A percentile compares a stretch with the other conserved stretches of the same genome.
These are phyloP conservation scores for Metarhizium anisopliae DNA, from an alignment of 2,329 filamentous ascomycete genomes.

Conservation along the genomic window DNA sequence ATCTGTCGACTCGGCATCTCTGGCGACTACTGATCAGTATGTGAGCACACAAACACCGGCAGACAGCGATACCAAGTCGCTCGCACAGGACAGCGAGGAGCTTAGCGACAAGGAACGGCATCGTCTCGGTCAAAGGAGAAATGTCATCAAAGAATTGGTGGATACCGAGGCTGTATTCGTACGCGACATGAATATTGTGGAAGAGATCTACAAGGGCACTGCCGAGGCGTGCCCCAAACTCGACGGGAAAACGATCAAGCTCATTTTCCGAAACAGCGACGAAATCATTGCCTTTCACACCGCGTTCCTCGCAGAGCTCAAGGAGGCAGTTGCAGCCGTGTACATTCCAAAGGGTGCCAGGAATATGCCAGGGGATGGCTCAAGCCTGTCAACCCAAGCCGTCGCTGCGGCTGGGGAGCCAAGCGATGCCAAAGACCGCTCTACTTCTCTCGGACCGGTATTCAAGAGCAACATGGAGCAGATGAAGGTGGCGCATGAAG, in stretches of 20 bases:
- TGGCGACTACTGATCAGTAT: slow-evolving; percentile 32
- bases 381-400: slow-evolving; percentile 30
- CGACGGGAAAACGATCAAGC: slow-evolving; percentile 74
- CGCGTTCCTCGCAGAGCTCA: slow-evolving; percentile 68
- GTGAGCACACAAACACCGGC: slow-evolving; percentile 26
- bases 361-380: slow-evolving; percentile 32
- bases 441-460: slow-evolving; percentile 42
- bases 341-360: slow-evolving; percentile 56
- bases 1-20: slow-evolving; percentile 37
- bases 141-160: slow-evolving; percentile 83
- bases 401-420: slow-evolving; percentile 31
- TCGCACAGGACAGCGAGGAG: slow-evolving; percentile 28
- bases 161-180: slow-evolving; percentile 90
- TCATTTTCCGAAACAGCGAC: slow-evolving; percentile 87
- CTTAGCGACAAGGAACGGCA: slow-evolving; percentile 50
- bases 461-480: slow-evolving; percentile 49
- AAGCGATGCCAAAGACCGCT: slow-evolving; percentile 43
- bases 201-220: slow-evolving; percentile 96
- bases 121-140: slow-evolving; percentile 68
- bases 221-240: slow-evolving; percentile 73
- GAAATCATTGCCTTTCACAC: slow-evolving; percentile 85
- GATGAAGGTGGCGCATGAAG: slow-evolving; percentile 53
- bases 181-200: slow-evolving; percentile 92
- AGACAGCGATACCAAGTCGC: slow-evolving; percentile 27
- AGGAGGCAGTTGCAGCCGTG: slow-evolving; percentile 68